Conservation (phyloP, 2,329 filamentous ascomycete genomes). For the Nigrospora sphaerica region DNA sequence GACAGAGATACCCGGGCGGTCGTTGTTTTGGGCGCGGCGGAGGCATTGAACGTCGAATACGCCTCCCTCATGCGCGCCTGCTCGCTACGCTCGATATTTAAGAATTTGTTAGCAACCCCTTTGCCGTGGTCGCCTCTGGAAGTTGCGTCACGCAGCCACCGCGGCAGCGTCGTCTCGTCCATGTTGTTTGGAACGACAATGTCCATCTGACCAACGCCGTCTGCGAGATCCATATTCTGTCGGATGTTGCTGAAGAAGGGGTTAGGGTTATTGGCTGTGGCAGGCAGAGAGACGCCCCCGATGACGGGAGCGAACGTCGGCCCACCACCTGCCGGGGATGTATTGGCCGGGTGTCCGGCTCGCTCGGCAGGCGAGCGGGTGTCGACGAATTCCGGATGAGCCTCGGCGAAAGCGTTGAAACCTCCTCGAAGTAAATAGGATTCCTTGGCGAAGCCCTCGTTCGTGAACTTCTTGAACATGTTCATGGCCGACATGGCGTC, state of each 20-base stretch:
- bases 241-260: conserved; percentile 96
- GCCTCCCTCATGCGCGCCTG: conserved; percentile 88
- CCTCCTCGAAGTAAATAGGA: conserved; percentile 75
- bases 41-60: conserved; percentile 42
- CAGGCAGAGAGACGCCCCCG: conserved; percentile 79
- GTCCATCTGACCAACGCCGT: conserved; percentile 82
- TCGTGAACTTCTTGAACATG: conserved; percentile 87
- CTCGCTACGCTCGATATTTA: conserved; percentile 77
- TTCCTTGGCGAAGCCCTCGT: conserved; percentile 71
- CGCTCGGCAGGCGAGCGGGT: conserved; percentile 37
- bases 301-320: conserved; percentile 64
- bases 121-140: conserved; percentile 67
- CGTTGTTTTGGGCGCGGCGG: conserved; percentile 19
- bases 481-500: conserved; percentile 77
- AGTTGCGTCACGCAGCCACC: conserved; percentile 69
- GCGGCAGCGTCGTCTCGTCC: conserved; percentile 51
- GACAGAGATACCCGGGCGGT: conserved; percentile 60
- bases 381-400: conserved; percentile 61
- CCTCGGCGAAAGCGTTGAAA: conserved; percentile 64
- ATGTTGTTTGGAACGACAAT: conserved; percentile 39
- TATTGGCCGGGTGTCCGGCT: conserved; percentile 37
- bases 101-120: conserved; percentile 72
- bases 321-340: conserved; percentile 34
- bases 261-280: conserved; percentile 60
- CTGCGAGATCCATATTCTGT: conserved; percentile 91